Evolutionary conservation across 139 green algal genomes (phyloP).

Genomic region (Coelastrella sp.): DNA sequence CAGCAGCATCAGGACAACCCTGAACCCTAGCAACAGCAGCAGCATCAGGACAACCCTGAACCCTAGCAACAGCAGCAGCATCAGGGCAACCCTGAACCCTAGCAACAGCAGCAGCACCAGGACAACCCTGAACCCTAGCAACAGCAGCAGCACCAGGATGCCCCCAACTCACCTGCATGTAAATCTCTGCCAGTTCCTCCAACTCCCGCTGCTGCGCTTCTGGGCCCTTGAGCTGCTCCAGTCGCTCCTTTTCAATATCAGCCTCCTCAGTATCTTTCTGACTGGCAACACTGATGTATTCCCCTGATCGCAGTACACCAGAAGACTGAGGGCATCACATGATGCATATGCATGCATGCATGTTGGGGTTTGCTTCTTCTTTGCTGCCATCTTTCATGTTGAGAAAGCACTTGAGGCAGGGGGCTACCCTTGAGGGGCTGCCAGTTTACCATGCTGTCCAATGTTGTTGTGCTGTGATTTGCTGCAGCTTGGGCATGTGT

Average conservation of each 20-base stretch:
- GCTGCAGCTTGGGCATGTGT: not conserved
- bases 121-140: not conserved
- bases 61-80: not conserved
- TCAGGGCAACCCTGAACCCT: not conserved
- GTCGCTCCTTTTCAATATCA: constrained; percentile 86
- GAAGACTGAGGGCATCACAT: not conserved
- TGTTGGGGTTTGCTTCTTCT: too few species aligned
- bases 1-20: not conserved
- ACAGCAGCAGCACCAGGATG: not conserved
- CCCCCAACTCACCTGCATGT: not conserved
- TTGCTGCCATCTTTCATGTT: too few species aligned
- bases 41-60: not conserved
- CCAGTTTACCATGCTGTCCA: not conserved
- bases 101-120: not conserved
- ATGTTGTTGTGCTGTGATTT: not conserved
- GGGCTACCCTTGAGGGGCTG: not conserved
- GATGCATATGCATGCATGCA: too few species aligned
- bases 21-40: not conserved
- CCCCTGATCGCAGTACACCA: not conserved
- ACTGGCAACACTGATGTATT: constrained; percentile 37
- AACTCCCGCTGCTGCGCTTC: not conserved
- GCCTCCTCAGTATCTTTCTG: constrained; percentile 56
- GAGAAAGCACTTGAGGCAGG: too few species aligned
- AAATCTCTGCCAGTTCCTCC: not conserved
- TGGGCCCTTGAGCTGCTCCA: constrained; percentile 29